Conservation (phyloP, 768 basidiomycete species). For the Suillus decipiens region DNA sequence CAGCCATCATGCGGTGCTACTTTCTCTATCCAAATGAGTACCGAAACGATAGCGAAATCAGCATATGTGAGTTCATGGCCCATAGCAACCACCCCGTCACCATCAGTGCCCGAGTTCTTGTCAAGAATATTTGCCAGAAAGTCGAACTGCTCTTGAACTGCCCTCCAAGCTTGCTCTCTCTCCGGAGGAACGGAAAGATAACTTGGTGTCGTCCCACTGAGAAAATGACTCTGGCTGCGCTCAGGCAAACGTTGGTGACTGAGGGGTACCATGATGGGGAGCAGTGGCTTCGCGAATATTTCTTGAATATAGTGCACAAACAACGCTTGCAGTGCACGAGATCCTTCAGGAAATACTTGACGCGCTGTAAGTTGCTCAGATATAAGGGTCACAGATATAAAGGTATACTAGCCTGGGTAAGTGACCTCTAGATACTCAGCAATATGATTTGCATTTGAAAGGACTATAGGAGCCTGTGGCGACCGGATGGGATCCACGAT, state of each 20-base stretch:
- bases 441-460: constrained; percentile 63
- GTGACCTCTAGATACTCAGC: constrained; percentile 70
- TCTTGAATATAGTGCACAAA: constrained; percentile 74
- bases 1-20: constrained; percentile 76
- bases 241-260: constrained; percentile 62
- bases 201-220: constrained; percentile 18
- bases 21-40: constrained; percentile 73
- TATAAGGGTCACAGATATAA: not conserved
- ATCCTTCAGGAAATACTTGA: constrained; percentile 69
- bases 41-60: constrained; percentile 72
- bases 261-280: constrained; percentile 70
- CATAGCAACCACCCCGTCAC: constrained; percentile 64
- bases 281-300: constrained; percentile 61
- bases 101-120: constrained; percentile 60
- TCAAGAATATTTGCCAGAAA: constrained; percentile 66
- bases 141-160: constrained; percentile 66
- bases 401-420: constrained; percentile 42
- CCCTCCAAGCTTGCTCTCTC: constrained; percentile 64
- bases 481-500: constrained; percentile 60
- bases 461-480: constrained; percentile 46
- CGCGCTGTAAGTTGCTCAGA: constrained; percentile 38
- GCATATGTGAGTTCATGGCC: constrained; percentile 70
- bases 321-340: constrained; percentile 64
- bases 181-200: constrained; percentile 40
- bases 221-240: constrained; percentile 55